Evolutionary conservation across 2,329 filamentous ascomycete genomes (phyloP).

Genomic region (Penicillium glabrum): DNA sequence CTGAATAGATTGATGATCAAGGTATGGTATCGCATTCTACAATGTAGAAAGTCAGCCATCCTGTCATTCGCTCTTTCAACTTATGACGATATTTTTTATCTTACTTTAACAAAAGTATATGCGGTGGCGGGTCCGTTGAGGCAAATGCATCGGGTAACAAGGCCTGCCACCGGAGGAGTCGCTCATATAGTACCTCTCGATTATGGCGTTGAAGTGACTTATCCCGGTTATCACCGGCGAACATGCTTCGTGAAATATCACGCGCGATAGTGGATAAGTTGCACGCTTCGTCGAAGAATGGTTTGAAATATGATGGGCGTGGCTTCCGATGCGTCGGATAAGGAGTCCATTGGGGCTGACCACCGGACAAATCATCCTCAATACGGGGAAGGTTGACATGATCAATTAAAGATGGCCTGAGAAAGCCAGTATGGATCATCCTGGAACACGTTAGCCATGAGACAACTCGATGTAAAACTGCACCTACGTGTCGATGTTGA

Average conservation of each 20-base stretch:
- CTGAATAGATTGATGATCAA: constrained; percentile 38
- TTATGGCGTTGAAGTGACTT: constrained; percentile 15
- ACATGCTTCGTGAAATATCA: constrained; percentile 36
- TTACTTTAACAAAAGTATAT: constrained; percentile 34
- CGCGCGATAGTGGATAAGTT: constrained; percentile 36
- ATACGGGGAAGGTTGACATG: constrained; percentile 33
- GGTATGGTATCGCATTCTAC: constrained; percentile 38
- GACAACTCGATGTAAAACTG: not conserved
- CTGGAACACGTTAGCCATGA: constrained; percentile 14
- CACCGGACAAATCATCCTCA: constrained; percentile 12
- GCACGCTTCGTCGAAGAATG: constrained; percentile 36
- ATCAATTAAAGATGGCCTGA: constrained; percentile 35
- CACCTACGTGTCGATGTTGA: constrained; percentile 41
- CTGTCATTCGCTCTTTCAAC: not conserved
- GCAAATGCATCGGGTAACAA: constrained; percentile 30
- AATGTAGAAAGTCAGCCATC: not conserved
- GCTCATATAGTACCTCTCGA: constrained; percentile 31
- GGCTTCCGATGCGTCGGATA: constrained; percentile 34
- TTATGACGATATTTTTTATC: not conserved
- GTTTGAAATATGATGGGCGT: constrained; percentile 27
- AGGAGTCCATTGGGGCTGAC: constrained; percentile 28
- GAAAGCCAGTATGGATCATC: constrained; percentile 36
- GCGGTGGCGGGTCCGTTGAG: constrained; percentile 28
- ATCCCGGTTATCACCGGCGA: constrained; percentile 16
- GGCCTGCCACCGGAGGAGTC: constrained; percentile 31